Evolutionary conservation across 2,329 filamentous ascomycete genomes (phyloP).

Genomic region (Colletotrichum ledebouriae): DNA sequence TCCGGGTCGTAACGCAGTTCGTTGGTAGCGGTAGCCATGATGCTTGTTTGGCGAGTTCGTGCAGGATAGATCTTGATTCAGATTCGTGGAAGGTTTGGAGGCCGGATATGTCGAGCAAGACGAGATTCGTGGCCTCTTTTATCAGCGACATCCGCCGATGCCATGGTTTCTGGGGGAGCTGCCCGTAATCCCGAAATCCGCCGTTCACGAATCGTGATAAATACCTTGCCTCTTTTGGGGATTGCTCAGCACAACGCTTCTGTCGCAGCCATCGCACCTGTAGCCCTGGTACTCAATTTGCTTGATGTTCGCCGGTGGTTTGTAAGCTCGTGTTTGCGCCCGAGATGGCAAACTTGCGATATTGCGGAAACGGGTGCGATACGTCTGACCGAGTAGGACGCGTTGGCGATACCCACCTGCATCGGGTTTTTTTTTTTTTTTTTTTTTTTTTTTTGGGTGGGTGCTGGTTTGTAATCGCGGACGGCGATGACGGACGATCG

Average conservation of each 20-base stretch:
- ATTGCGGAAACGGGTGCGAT: background rate
- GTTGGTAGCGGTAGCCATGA: constrained; percentile 3
- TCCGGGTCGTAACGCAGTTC: constrained; percentile 35
- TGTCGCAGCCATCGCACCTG: no score
- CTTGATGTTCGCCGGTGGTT: background rate
- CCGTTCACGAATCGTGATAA: background rate
- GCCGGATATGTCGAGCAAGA: background rate
- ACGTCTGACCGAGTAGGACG: background rate
- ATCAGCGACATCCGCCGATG: background rate
- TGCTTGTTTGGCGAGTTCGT: background rate
- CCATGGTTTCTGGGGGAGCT: constrained; percentile 21
- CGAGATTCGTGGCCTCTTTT: constrained; percentile 21
- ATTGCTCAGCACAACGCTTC: background rate
- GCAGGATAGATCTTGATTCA: no score
- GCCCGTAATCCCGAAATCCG: constrained; percentile 31
- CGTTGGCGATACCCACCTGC: background rate
- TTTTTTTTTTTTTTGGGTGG: no score
- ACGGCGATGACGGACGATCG: constrained; percentile 17
- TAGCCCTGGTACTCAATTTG: no score
- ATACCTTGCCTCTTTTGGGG: background rate
- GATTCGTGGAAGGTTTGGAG: background rate
- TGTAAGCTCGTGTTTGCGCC: background rate
- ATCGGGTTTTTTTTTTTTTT: background rate
- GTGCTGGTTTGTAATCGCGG: constrained; percentile 6
- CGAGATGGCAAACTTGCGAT: background rate